Evolutionary conservation across 208 protist species (phyloP).

Genomic region (Trypanosoma brucei): DNA sequence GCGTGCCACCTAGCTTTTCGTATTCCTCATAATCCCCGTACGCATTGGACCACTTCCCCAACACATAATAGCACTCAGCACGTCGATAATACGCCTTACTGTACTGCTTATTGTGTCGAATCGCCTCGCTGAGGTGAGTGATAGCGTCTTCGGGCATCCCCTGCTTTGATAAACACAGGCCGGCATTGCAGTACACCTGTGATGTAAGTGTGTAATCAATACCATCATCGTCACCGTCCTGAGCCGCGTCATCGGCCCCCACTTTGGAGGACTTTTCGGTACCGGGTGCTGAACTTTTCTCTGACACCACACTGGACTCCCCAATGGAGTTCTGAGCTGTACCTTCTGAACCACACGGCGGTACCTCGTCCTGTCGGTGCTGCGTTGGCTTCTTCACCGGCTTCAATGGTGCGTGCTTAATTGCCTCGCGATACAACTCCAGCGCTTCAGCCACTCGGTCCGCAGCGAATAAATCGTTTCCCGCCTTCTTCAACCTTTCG

Average conservation of each 20-base stretch:
- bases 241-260: conserved; percentile 10
- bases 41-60: conserved; percentile 81
- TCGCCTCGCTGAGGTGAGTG: conserved; percentile 70
- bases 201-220: conserved; percentile 79
- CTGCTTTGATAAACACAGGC: conserved; percentile 69
- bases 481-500: conserved; percentile 50
- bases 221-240: conserved; percentile 27
- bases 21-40: conserved; percentile 87
- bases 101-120: conserved; percentile 79
- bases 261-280: background rate
- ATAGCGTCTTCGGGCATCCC: conserved; percentile 71
- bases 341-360: no score
- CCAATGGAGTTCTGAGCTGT: no score
- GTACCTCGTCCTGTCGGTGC: background rate
- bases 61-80: conserved; percentile 84
- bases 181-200: conserved; percentile 85
- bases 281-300: no score
- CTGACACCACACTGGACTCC: no score
- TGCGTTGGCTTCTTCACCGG: conserved; percentile 27
- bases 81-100: conserved; percentile 82
- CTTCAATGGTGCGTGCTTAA: conserved; percentile 57
- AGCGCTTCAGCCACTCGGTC: conserved; percentile 62
- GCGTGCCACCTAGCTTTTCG: conserved; percentile 58
- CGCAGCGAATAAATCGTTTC: conserved; percentile 59
- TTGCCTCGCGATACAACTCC: conserved; percentile 56